These are phyloP conservation scores for Hypomyces rosellus DNA, from an alignment of 2,329 filamentous ascomycete genomes.

Conservation along the genomic window DNA sequence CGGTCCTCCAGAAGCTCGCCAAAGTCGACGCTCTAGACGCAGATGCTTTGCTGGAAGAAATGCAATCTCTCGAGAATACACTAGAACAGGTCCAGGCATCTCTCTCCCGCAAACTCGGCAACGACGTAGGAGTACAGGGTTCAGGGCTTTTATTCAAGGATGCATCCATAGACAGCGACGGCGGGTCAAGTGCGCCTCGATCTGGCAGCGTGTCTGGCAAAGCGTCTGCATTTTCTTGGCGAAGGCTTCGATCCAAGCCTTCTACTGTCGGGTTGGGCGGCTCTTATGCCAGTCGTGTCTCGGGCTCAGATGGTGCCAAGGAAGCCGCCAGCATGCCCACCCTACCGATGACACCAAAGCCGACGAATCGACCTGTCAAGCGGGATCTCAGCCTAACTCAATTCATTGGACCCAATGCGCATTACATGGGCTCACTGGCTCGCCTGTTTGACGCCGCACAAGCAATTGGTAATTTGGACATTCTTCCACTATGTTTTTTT, in stretches of 20 bases:
- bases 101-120: conserved; percentile 80
- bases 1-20: conserved; percentile 75
- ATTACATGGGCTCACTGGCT: conserved; percentile 88
- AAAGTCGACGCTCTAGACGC: conserved; percentile 85
- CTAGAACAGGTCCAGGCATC: conserved; percentile 77
- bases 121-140: conserved; percentile 79
- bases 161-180: conserved; percentile 46
- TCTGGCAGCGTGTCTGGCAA: conserved; percentile 64
- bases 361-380: conserved; percentile 62
- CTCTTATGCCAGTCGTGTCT: conserved; percentile 35
- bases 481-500: not conserved
- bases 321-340: conserved; percentile 55
- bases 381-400: conserved; percentile 61
- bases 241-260: conserved; percentile 83
- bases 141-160: conserved; percentile 71
- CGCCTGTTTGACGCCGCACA: conserved; percentile 90
- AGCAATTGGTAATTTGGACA: conserved; percentile 65
- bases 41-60: conserved; percentile 86
- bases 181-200: conserved; percentile 39
- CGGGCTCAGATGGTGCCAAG: conserved; percentile 20
- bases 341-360: conserved; percentile 67
- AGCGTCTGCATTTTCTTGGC: conserved; percentile 69
- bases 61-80: conserved; percentile 80
- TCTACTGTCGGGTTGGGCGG: conserved; percentile 58
- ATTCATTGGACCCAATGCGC: conserved; percentile 77